Evolutionary conservation across 225 moss, liverwort and hornwort species (phyloP), one percentile per base, ranked within the genome.

Genomic region (Takakia lepidozioides): DNA sequence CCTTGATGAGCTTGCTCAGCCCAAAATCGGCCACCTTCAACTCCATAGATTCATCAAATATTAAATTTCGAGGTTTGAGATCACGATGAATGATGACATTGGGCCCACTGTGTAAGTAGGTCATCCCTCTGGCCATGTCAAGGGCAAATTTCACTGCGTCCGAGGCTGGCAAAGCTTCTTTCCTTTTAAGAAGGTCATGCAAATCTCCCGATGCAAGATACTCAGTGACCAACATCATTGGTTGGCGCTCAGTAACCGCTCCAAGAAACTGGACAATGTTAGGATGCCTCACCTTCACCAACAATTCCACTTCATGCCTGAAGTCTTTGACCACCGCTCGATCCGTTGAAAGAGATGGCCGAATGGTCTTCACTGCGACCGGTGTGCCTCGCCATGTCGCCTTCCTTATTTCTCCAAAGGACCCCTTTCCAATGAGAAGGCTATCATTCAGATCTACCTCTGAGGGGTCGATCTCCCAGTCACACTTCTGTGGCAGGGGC

Each of bases 331-430:
- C 68, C 2, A 95, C 84, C 46, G 72, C 66, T 40, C 48, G 54
- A 56, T 84, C 82, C 60, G 77, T 67, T 1, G 72, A 79, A 48
- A 82, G 60, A 0, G 79, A 65, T 17, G 81, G 67, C 21, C 82
- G 73, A 38, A 95, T 95, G 16, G 74, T 86, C 58, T 95, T 95
- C 48, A 89, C 89, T 6, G 89, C 93, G 46, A 95, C 93, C 1
- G 76, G 81, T 19, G 89, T 95, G n/a, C 89, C 89, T 18, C 93
- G 68, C 89, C 84, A 95, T 21, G 27, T 46, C 1, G 74, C 62
- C 55, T 56, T 61, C 30, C 70, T 46, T 38, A 95, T 89, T 64
- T 95, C 93, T 22, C 93, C 93, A 29, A 89, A 95, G 3, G 93
- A 72, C 25, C 89, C 86, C 70, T 85, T 85, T 6, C 92, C 92